These are phyloP conservation scores for Tetrapisispora pingtungensis DNA, from an alignment of 805 yeast species.

Conservation along the genomic window DNA sequence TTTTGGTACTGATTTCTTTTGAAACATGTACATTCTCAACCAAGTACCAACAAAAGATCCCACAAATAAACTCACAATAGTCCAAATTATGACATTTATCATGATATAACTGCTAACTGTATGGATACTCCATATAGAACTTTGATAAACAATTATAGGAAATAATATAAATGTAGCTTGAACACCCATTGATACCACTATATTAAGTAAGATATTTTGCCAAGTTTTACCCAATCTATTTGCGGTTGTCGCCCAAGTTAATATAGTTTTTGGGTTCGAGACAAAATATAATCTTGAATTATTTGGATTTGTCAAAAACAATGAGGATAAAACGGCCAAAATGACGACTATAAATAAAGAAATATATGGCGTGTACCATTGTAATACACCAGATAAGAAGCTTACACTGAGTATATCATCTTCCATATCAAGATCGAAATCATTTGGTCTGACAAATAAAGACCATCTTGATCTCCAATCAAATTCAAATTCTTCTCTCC, in stretches of 20 bases:
- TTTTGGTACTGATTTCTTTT: constrained; percentile 1
- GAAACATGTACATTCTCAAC: constrained; percentile 19
- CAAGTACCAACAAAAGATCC: constrained; percentile 67
- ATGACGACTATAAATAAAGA: neutral
- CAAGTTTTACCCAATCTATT: neutral
- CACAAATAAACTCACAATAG: constrained; percentile 60
- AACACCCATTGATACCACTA: constrained; percentile 62
- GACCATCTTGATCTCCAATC: constrained; percentile 67
- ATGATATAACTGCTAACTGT: constrained; percentile 59
- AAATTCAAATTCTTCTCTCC: constrained; percentile 70
- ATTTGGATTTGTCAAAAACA: neutral
- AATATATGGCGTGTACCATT: constrained; percentile 10
- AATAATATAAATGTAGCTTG: constrained; percentile 58
- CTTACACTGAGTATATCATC: neutral
- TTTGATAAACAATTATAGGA: constrained; percentile 49
- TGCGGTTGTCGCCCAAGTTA: neutral
- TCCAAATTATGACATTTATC: constrained; percentile 47
- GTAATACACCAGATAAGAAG: neutral
- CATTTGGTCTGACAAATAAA: constrained; percentile 32
- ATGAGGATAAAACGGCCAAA: neutral
- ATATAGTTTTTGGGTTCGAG: neutral
- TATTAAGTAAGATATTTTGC: neutral
- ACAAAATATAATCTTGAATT: neutral
- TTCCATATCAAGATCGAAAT: constrained; percentile 18
- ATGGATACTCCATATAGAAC: constrained; percentile 52